Conservation (phyloP, 441 rosid species). For the Croton laevigatus region DNA sequence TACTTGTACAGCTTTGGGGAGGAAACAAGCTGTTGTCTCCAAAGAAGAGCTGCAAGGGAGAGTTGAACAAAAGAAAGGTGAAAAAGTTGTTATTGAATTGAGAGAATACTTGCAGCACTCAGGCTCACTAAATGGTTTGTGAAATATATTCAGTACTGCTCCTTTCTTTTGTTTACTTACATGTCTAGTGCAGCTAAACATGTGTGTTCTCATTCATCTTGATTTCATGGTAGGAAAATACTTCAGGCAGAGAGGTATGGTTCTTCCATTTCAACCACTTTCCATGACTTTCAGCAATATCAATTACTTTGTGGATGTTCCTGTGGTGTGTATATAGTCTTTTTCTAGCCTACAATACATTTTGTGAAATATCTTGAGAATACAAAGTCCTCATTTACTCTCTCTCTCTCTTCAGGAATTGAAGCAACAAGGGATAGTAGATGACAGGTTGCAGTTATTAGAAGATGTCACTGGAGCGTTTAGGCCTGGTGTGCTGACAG, state of each 20-base stretch:
- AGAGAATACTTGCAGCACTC: slow-evolving; percentile 84
- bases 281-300: slow-evolving; percentile 83
- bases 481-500: slow-evolving; percentile 90
- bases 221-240: slow-evolving; percentile 58
- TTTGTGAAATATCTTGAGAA: slow-evolving; percentile 14
- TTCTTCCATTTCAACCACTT: slow-evolving; percentile 93
- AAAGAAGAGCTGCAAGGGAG: slow-evolving; percentile 84
- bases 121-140: slow-evolving; percentile 66
- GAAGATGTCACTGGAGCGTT: slow-evolving; percentile 92
- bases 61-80: slow-evolving; percentile 85
- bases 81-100: slow-evolving; percentile 62
- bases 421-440: slow-evolving; percentile 82
- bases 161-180: slow-evolving; percentile 10
- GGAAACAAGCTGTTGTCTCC: slow-evolving; percentile 80
- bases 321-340: slow-evolving; percentile 52
- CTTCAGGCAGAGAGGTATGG: slow-evolving; percentile 90
- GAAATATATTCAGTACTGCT: slow-evolving; percentile 16
- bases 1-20: slow-evolving; percentile 61
- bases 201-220: slow-evolving; percentile 23
- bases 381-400: slow-evolving; percentile 19
- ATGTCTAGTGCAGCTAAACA: not conserved
- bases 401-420: slow-evolving; percentile 54
- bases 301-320: slow-evolving; percentile 91
- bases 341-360: slow-evolving; percentile 5
- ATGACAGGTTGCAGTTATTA: slow-evolving; percentile 82